Evolutionary conservation across 1,284 basidiomycete genomes (phyloP).

Genomic region (Anthracocystis walkeri): DNA sequence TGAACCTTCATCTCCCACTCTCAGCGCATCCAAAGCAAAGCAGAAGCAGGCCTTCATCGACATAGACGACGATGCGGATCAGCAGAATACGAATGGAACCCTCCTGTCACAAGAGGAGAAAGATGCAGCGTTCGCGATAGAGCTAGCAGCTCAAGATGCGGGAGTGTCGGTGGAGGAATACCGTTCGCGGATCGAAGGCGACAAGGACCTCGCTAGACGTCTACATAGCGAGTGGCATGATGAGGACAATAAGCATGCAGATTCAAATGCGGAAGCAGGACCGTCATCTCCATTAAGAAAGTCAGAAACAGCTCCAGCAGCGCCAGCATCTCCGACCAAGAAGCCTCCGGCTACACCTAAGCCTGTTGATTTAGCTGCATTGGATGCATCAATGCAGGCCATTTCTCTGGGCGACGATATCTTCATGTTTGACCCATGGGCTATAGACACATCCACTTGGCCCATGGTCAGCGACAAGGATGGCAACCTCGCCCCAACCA

Average conservation of each 20-base stretch:
- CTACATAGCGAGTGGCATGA: conserved; percentile 39
- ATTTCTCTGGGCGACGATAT: conserved; percentile 66
- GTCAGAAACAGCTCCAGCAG: not conserved
- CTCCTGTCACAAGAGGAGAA: conserved; percentile 21
- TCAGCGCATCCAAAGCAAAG: conserved; percentile 15
- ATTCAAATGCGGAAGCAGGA: not conserved
- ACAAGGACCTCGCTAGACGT: conserved; percentile 47
- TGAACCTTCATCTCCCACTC: conserved; percentile 18
- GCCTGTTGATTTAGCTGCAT: conserved; percentile 39
- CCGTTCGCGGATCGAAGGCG: conserved; percentile 22
- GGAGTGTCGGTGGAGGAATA: conserved; percentile 25
- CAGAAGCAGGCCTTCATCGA: conserved; percentile 13
- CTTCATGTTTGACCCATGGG: conserved; percentile 64
- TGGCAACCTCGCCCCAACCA: conserved; percentile 39
- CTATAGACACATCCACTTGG: conserved; percentile 56
- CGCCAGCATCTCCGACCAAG: conserved; percentile 13
- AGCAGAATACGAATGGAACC: not conserved
- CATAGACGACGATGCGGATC: not conserved
- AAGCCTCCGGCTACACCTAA: conserved; percentile 2
- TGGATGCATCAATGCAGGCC: conserved; percentile 54
- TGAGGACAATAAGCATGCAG: not conserved
- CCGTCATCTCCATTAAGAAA: not conserved
- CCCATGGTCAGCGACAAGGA: conserved; percentile 31
- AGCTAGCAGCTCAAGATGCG: conserved; percentile 45
- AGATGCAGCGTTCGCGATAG: conserved; percentile 41